Conservation (phyloP, 305 asterid genomes). For the Andrographis paniculata region DNA sequence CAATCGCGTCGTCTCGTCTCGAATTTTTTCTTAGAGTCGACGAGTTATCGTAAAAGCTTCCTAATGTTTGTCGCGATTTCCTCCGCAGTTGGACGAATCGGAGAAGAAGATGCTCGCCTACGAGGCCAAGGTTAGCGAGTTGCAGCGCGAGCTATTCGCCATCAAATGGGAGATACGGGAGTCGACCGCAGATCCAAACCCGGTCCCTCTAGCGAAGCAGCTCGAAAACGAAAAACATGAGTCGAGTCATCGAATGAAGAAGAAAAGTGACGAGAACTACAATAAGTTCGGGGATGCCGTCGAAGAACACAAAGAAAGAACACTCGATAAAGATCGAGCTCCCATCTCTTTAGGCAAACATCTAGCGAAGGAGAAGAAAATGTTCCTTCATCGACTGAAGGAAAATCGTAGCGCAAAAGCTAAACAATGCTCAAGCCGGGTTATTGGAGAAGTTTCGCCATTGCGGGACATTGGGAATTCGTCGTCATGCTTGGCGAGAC, state of each 20-base stretch:
- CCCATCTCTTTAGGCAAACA: constrained; percentile 57
- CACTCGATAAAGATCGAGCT: constrained; percentile 15
- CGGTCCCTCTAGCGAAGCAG: constrained; percentile 18
- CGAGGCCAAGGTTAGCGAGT: constrained; percentile 39
- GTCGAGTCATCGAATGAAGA: constrained; percentile 17
- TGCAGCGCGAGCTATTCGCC: constrained; percentile 27
- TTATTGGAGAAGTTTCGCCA: constrained; percentile 26
- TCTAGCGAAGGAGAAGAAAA: constrained; percentile 56
- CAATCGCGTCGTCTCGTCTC: too few relatives aligned
- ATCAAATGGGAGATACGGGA: constrained; percentile 30
- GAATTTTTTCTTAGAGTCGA: too few relatives aligned
- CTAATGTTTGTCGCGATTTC: too few relatives aligned
- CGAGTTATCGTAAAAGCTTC: too few relatives aligned
- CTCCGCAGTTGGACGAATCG: constrained; percentile 62
- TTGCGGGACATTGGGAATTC: constrained; percentile 42
- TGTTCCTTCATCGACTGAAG: constrained; percentile 27
- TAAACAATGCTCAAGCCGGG: constrained; percentile 17
- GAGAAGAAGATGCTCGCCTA: constrained; percentile 35
- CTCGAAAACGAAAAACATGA: constrained; percentile 29
- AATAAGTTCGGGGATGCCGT: neutral
- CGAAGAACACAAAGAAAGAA: constrained; percentile 15
- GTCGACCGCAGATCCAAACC: constrained; percentile 11
- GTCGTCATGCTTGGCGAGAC: constrained; percentile 32
- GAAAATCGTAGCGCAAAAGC: constrained; percentile 27
- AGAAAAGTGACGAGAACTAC: constrained; percentile 9